Evolutionary conservation across 441 rosid genomes (phyloP), one percentile per base, ranked within the genome.

Genomic region (Erysimum cheiri): DNA sequence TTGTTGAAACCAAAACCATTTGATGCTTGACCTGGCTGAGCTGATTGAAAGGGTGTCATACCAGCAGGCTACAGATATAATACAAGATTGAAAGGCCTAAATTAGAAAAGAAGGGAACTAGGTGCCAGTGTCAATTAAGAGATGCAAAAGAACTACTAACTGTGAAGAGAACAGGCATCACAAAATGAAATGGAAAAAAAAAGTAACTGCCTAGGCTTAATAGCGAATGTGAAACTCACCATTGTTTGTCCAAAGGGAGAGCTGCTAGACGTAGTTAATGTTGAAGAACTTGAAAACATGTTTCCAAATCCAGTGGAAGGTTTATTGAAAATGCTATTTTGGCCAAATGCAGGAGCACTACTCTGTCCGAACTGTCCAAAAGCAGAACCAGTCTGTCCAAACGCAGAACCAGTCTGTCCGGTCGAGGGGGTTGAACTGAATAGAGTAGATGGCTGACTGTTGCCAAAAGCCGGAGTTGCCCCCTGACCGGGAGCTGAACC

Each of bases 21-120:
- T 43, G 80, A 49, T 41, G 85, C 44, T 77, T 86, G 98, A 67
- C 91, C 67, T 48, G 93, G 86, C 76, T 85, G 97, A 80, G 87
- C 70, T 61, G 77, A 69, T 80, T 89, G 99, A 64, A 81, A 87
- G 54, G 85, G 80, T 43, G 85, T 46, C 50, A 88, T 54, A 52
- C 77, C 84, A 64, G 88, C 71, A 61, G 87, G 81, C 95, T 87
- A 72, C 77, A 78, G n/a, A 75, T 54, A 77, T 22, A 53, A 77
- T 33, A 28, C 64, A 74, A 43, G 24, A 58, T 50, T 49, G 48
- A 15, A 74, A 69, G 49, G 37, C 56, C 48, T 6, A 22, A 41
- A 74, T 22, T 17, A 60, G 12, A 67, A 32, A 31, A 40, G 3
- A 53, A 19, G 33, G 53, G 46, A 47, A 57, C 36, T 36, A 22